Evolutionary conservation across 2,329 filamentous ascomycete species (phyloP).

Genomic region (Penicillium digitatum): DNA sequence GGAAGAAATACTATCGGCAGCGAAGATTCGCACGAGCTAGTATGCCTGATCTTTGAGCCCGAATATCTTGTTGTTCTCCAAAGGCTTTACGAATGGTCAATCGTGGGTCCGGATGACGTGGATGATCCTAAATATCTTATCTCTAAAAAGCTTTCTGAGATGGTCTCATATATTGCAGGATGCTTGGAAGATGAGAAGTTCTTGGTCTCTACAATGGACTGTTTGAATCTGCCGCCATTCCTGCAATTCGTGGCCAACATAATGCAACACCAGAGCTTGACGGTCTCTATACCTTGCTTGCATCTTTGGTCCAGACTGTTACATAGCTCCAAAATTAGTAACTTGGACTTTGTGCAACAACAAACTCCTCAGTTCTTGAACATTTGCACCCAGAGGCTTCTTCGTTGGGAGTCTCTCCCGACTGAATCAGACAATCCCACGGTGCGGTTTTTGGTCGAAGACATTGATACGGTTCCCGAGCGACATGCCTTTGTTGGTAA

Average conservation of each 20-base stretch:
- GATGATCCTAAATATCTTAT: constrained; percentile 90
- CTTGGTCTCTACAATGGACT: constrained; percentile 54
- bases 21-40: constrained; percentile 71
- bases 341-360: constrained; percentile 53
- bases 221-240: constrained; percentile 67
- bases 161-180: constrained; percentile 78
- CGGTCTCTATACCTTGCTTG: constrained; percentile 87
- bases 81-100: constrained; percentile 73
- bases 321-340: constrained; percentile 64
- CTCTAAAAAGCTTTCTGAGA: constrained; percentile 91
- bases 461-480: constrained; percentile 92
- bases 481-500: constrained; percentile 93
- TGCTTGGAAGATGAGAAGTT: constrained; percentile 76
- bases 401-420: constrained; percentile 83
- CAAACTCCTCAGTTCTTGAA: constrained; percentile 73
- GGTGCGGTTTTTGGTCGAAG: constrained; percentile 78
- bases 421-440: constrained; percentile 77
- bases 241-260: constrained; percentile 75
- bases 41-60: constrained; percentile 73
- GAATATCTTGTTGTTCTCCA: constrained; percentile 67
- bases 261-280: constrained; percentile 78
- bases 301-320: constrained; percentile 86
- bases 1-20: constrained; percentile 69
- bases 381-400: constrained; percentile 73
- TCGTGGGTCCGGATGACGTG: constrained; percentile 73